Evolutionary conservation across 2,329 filamentous ascomycete species (phyloP), one percentile per base, ranked within the genome.

Genomic region (Coleophoma crateriformis): DNA sequence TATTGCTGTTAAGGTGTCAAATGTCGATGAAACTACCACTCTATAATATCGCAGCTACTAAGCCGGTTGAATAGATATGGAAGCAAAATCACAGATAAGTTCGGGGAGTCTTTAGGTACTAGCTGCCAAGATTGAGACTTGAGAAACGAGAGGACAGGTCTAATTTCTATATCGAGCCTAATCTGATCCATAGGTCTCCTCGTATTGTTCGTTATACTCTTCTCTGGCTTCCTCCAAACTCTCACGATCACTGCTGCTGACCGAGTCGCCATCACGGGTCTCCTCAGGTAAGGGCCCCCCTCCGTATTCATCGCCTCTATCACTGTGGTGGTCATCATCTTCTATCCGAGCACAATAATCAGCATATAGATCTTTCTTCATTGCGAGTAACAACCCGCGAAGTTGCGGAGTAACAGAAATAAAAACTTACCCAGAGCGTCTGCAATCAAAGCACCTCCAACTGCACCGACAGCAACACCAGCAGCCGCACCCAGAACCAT

Each of bases 401-500:
- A 44, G 2, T 7, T 44, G 7, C n/a, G 7, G 22, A 5, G n/a
- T 32, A 14, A 33, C 3, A 44, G 17, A 53, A 47, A 44, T 37
- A 53, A 50, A 38, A 43, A 70, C 73, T 50, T 71, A 84, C 81
- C 68, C n/a, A 81, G 55, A 47, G 76, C 76, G 58, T 82, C 70
- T 12, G 73, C 75, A 50, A 84, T 64, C 38, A 81, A 60, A 3
- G 78, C 82, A 43, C 79, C 81, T 8, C 76, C 81, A 33, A 80
- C 61, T 35, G 72, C 76, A 52, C 78, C 78, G 6, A 74, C 67
- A 0, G 77, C 80, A 22, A 82, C 51, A 60, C 81, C 81, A 37
- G 73, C 81, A 5, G 76, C 75, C 48, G 75, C 81, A 17, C 74
- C 79, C 20, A 78, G 67, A 10, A 82, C 61, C 57, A 79, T 70